Evolutionary conservation across 1,284 basidiomycete species (phyloP).

Genomic region (Fomes fomentarius): DNA sequence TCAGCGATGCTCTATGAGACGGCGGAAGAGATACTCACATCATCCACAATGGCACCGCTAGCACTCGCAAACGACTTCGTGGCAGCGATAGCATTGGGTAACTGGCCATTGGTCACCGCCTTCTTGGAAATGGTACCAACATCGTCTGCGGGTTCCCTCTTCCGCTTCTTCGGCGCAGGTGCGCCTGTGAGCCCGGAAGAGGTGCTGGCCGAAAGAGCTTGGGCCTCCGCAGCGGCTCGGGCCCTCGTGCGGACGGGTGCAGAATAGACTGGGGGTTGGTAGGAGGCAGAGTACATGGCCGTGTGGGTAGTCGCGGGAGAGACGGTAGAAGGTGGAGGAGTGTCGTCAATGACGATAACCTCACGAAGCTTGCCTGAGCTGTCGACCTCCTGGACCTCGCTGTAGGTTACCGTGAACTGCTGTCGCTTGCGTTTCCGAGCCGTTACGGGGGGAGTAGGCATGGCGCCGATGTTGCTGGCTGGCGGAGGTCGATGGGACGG

Average conservation of each 20-base stretch:
- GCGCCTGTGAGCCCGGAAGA: slow-evolving; percentile 54
- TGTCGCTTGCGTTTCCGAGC: slow-evolving; percentile 84
- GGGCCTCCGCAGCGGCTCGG: slow-evolving; percentile 79
- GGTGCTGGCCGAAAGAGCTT: slow-evolving; percentile 66
- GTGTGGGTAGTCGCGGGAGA: slow-evolving; percentile 69
- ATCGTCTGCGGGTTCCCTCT: slow-evolving; percentile 71
- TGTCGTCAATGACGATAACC: slow-evolving; percentile 88
- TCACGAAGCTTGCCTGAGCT: slow-evolving; percentile 72
- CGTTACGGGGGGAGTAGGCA: slow-evolving; percentile 63
- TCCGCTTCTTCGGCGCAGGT: slow-evolving; percentile 77
- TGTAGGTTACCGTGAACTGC: slow-evolving; percentile 80
- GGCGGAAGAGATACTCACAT: slow-evolving; percentile 48
- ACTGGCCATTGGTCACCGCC: slow-evolving; percentile 49
- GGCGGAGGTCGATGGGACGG: slow-evolving; percentile 34
- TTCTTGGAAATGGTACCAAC: slow-evolving; percentile 66
- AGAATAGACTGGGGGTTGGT: slow-evolving; percentile 74
- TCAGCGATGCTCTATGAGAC: slow-evolving; percentile 22
- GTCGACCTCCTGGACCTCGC: slow-evolving; percentile 83
- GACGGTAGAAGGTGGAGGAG: slow-evolving; percentile 76
- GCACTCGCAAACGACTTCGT: slow-evolving; percentile 67
- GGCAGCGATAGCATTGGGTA: slow-evolving; percentile 44
- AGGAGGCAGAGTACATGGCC: slow-evolving; percentile 72
- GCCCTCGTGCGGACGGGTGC: slow-evolving; percentile 79
- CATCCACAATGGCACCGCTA: slow-evolving; percentile 61
- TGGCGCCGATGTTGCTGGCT: slow-evolving; percentile 34